Conservation (phyloP, 345 rosid species). For the Populus ilicifolia region DNA sequence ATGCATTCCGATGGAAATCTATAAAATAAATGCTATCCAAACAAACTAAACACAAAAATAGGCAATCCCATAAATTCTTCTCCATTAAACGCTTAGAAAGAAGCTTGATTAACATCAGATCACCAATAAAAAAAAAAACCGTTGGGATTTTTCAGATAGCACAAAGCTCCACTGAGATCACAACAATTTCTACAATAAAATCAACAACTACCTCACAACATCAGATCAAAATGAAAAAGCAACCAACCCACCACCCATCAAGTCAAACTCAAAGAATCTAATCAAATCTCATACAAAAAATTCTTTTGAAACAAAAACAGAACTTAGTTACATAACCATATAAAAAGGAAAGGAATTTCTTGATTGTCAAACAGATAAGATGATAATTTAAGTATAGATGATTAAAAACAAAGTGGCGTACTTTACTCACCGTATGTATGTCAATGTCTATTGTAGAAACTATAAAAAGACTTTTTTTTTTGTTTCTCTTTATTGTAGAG, state of each 20-base stretch:
- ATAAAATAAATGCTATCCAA: not conserved
- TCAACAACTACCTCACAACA: not conserved
- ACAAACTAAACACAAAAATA: not conserved
- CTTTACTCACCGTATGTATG: slow-evolving; percentile 10
- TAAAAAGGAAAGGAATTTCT: not conserved
- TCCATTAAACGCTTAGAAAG: not conserved
- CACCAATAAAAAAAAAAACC: not conserved
- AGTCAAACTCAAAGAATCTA: not conserved
- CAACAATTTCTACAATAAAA: not conserved
- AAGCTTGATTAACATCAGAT: slow-evolving; percentile 4
- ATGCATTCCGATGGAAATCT: not conserved
- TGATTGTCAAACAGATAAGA: not conserved
- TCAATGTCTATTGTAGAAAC: not conserved
- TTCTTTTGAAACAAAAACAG: not conserved
- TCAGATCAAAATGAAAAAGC: not conserved
- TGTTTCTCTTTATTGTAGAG: not conserved
- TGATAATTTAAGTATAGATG: not conserved
- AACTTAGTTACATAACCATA: not conserved
- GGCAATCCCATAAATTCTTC: slow-evolving; percentile 5
- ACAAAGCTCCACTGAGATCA: not conserved
- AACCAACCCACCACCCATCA: not conserved
- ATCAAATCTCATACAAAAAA: not conserved
- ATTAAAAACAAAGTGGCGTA: not conserved
- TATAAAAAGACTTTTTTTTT: slow-evolving; percentile 2
- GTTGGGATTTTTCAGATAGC: not conserved